Evolutionary conservation across 768 basidiomycete genomes (phyloP).

Genomic region (Leccinum sublutescens): DNA sequence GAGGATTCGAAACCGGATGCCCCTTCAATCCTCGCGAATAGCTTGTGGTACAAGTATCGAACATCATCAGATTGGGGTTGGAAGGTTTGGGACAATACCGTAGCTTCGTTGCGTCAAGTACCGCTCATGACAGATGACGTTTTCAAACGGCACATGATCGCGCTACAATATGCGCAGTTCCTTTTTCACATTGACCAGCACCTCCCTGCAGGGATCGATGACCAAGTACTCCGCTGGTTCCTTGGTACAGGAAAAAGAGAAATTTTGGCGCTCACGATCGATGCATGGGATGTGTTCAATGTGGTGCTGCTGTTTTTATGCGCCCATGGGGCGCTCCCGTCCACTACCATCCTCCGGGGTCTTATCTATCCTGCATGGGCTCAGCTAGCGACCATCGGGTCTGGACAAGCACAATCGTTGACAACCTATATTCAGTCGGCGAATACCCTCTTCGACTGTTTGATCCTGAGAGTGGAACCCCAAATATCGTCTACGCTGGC

Average conservation of each 20-base stretch:
- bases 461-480: constrained; percentile 56
- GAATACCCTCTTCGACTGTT: constrained; percentile 57
- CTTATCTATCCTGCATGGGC: constrained; percentile 81
- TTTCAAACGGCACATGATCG: constrained; percentile 47
- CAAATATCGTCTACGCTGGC: constrained; percentile 39
- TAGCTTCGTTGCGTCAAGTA: constrained; percentile 71
- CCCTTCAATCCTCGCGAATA: constrained; percentile 68
- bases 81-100: constrained; percentile 82
- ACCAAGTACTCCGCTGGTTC: constrained; percentile 71
- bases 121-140: constrained; percentile 52
- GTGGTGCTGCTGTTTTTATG: constrained; percentile 58
- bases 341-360: constrained; percentile 70
- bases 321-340: constrained; percentile 64
- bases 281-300: constrained; percentile 67
- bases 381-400: constrained; percentile 43
- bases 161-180: constrained; percentile 67
- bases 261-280: constrained; percentile 53
- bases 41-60: constrained; percentile 81
- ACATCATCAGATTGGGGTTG: constrained; percentile 71
- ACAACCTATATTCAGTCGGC: constrained; percentile 58
- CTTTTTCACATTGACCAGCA: constrained; percentile 74
- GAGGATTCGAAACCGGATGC: constrained; percentile 58
- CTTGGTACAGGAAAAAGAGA: constrained; percentile 64
- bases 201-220: constrained; percentile 69
- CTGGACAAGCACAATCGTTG: constrained; percentile 39